Evolutionary conservation across 306 rosid genomes (phyloP).

Genomic region (Urtica urens): DNA sequence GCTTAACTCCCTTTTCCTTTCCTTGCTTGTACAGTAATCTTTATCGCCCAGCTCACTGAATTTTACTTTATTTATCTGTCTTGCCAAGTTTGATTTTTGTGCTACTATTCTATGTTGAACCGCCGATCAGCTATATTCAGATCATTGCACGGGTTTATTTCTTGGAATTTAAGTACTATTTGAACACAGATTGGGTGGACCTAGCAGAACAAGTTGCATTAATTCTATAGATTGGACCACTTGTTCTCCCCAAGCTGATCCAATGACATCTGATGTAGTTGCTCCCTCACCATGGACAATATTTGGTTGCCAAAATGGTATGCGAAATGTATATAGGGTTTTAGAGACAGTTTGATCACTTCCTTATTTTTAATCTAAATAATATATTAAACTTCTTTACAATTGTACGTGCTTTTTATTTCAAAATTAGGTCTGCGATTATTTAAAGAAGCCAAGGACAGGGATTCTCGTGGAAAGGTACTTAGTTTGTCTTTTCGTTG

Average conservation of each 20-base stretch:
- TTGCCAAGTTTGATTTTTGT: not conserved
- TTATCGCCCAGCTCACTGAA: not conserved
- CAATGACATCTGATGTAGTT: conserved; percentile 64
- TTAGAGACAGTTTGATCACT: conserved; percentile 2
- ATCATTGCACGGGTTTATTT: not conserved
- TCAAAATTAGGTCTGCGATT: conserved; percentile 74
- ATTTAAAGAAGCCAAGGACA: conserved; percentile 72
- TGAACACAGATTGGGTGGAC: conserved; percentile 12
- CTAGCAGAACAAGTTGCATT: conserved; percentile 20
- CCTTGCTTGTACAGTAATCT: not conserved
- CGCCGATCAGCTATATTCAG: not conserved
- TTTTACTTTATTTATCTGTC: not conserved
- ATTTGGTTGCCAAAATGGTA: conserved; percentile 92
- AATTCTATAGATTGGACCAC: conserved; percentile 41
- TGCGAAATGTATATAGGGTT: not conserved
- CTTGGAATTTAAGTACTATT: not conserved
- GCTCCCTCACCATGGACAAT: conserved; percentile 89
- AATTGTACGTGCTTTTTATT: conserved; percentile 6
- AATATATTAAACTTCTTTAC: conserved; percentile 5
- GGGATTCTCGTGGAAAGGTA: conserved; percentile 56
- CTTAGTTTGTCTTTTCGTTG: conserved; percentile 21
- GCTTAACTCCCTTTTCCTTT: not conserved
- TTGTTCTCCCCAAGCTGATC: conserved; percentile 42
- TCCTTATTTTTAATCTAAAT: no score
- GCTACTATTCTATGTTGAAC: not conserved